A percentile compares a stretch with the other conserved stretches of the same genome.
phyloP scores from a whole-genome alignment of 2,329 filamentous ascomycete species.

The Sporothrix globosa region DNA sequence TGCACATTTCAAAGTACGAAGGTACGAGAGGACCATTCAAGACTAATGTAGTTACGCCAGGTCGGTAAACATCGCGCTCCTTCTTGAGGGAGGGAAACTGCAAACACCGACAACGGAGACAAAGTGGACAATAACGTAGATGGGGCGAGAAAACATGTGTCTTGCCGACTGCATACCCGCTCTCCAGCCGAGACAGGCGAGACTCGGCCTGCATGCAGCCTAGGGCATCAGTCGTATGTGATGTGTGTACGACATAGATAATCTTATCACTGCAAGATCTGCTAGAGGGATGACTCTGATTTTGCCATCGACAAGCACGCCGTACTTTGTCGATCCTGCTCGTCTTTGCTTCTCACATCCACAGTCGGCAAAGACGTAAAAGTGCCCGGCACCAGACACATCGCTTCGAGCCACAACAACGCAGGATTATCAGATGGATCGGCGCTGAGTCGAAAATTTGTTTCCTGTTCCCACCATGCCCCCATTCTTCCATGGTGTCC shows the following conservation, averaged over 20 bases:
- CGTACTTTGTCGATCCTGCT: neutral
- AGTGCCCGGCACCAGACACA: neutral
- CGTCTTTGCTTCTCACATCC: neutral
- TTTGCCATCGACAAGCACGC: neutral
- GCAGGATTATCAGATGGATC: constrained; percentile 24
- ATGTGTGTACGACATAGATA: neutral
- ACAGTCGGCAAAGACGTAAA: neutral
- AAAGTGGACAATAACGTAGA: neutral
- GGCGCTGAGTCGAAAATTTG: constrained; percentile 22
- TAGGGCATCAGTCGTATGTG: neutral
- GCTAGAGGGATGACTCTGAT: neutral
- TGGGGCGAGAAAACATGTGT: neutral
- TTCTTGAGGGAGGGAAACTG: neutral
- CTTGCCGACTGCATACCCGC: neutral
- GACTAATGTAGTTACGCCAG: neutral
- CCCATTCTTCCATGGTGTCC: neutral
- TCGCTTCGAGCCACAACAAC: neutral
- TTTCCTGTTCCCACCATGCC: neutral
- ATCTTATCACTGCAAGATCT: constrained; percentile 18
- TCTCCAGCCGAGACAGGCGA: neutral
- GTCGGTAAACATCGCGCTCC: neutral
- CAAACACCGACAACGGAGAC: neutral
- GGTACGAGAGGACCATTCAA: neutral
- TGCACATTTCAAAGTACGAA: too few species aligned
- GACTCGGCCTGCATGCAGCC: neutral